Conservation (phyloP, 306 rosid genomes). For the Luffa acutangula region DNA sequence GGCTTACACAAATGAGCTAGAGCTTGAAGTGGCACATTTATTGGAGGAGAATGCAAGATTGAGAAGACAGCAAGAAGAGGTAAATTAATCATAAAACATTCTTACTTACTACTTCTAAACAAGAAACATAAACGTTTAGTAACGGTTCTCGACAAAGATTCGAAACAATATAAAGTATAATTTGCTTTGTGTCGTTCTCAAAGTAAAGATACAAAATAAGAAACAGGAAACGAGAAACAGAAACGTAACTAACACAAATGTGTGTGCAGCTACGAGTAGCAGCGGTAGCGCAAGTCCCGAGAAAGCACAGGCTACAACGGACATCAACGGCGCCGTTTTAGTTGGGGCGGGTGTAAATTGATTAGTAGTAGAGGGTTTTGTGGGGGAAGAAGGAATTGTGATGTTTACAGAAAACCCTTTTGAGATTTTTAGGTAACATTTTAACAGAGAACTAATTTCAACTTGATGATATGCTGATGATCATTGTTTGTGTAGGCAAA, state of each 20-base stretch:
- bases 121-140: no score
- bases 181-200: no score
- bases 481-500: not conserved
- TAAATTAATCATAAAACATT: not conserved
- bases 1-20: slow-evolving; percentile 82
- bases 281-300: slow-evolving; percentile 19
- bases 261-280: slow-evolving; percentile 21
- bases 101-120: not conserved
- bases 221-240: not conserved
- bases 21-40: slow-evolving; percentile 42
- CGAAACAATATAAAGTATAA: no score
- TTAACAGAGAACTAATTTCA: not conserved
- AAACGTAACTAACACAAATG: not conserved
- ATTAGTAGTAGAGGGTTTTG: not conserved
- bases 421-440: not conserved
- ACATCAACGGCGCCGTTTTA: slow-evolving; percentile 82
- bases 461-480: not conserved
- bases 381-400: not conserved
- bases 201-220: no score
- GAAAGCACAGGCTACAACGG: slow-evolving; percentile 40
- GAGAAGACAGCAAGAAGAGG: slow-evolving; percentile 54
- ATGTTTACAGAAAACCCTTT: not conserved
- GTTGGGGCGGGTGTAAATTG: not conserved
- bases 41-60: slow-evolving; percentile 59
- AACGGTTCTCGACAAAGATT: no score